Conservation (phyloP, 1,284 basidiomycete genomes). For the Trichosporon sp. region DNA sequence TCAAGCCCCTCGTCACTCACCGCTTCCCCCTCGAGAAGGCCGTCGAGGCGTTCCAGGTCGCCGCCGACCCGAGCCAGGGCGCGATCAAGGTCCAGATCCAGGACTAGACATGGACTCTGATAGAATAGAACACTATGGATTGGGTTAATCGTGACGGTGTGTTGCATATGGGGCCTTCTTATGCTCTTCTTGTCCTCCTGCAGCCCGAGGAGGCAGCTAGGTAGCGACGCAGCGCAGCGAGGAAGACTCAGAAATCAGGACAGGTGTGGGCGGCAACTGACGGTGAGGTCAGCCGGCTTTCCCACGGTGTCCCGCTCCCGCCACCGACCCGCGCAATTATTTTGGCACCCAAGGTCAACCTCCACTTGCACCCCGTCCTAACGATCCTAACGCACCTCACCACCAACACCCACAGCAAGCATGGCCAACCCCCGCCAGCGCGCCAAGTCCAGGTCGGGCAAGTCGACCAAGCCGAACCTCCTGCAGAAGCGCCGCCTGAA, state of each 20-base stretch:
- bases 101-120: conserved; percentile 25
- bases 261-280: not conserved
- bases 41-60: conserved; percentile 66
- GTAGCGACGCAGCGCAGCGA: not conserved
- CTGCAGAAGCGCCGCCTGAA: conserved; percentile 39
- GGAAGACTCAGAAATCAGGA: not conserved
- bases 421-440: conserved; percentile 92
- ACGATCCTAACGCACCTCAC: not conserved
- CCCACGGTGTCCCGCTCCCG: not conserved
- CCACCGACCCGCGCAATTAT: not conserved
- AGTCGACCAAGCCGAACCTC: conserved; percentile 33
- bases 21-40: conserved; percentile 71
- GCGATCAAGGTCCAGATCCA: conserved; percentile 51
- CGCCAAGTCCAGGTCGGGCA: conserved; percentile 41
- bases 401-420: conserved; percentile 6
- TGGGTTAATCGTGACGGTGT: not conserved
- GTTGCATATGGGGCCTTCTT: too few species aligned
- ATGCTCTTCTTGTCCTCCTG: not conserved
- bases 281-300: not conserved
- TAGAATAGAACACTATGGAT: not conserved
- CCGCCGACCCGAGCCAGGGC: conserved; percentile 44
- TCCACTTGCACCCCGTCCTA: not conserved
- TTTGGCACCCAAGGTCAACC: not conserved
- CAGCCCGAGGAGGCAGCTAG: too few species aligned
- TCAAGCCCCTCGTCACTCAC: conserved; percentile 85